A percentile compares a stretch with the other conserved stretches of the same genome.
These are phyloP conservation scores for Scheffersomyces segobiensis DNA, from an alignment of 1,139 yeast species.

Conservation along the genomic window DNA sequence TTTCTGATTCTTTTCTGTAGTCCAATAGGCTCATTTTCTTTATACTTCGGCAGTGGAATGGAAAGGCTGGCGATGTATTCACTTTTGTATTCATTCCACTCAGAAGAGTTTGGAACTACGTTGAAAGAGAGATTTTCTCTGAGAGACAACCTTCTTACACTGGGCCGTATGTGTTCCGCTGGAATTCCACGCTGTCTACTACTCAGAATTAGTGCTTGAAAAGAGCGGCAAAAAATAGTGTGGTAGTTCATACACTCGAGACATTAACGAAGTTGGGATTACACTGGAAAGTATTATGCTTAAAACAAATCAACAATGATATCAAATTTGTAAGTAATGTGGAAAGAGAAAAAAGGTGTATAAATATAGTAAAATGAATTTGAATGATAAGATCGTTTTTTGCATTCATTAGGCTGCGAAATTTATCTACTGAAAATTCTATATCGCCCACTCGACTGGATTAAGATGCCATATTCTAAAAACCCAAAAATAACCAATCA, in stretches of 20 bases:
- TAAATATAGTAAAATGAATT: neutral
- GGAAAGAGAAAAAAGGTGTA: neutral
- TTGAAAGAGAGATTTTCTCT: neutral
- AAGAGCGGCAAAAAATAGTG: neutral
- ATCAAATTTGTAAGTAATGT: neutral
- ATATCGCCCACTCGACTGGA: no score
- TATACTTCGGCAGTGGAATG: neutral
- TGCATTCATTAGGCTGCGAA: neutral
- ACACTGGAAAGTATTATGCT: neutral
- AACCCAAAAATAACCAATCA: no score
- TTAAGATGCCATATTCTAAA: neutral
- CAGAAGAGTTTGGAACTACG: neutral
- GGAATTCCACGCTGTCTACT: neutral
- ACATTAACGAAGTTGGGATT: neutral
- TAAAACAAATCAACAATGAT: neutral
- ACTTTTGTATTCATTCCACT: neutral
- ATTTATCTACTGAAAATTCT: neutral
- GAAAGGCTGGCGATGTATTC: neutral
- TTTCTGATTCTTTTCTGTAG: neutral
- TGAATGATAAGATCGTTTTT: neutral
- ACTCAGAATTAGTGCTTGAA: neutral
- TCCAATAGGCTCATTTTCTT: neutral
- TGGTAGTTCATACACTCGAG: neutral
- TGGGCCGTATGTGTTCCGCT: neutral
- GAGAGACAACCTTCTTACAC: neutral